Evolutionary conservation across 2,329 filamentous ascomycete genomes (phyloP).

Genomic region (Lecanosticta acicola): DNA sequence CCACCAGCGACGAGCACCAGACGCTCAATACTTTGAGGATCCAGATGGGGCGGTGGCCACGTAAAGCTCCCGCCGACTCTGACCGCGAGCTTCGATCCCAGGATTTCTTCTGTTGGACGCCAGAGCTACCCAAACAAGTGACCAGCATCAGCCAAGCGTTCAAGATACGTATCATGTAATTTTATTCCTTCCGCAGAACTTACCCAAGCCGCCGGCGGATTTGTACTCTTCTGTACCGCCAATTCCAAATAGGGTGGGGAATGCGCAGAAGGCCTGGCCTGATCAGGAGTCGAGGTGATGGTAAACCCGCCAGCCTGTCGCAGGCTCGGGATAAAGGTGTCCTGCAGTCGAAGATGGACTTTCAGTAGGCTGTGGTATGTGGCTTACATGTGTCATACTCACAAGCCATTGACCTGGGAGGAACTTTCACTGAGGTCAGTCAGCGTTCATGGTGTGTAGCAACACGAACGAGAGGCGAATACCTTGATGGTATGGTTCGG

Average conservation of each 20-base stretch:
- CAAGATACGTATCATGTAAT: too few relatives aligned
- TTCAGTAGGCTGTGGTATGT: too few relatives aligned
- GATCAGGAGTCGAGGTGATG: slow-evolving; percentile 67
- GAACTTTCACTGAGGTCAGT: slow-evolving; percentile 50
- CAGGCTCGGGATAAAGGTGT: slow-evolving; percentile 51
- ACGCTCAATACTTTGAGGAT: slow-evolving; percentile 45
- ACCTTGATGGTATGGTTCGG: slow-evolving; percentile 33
- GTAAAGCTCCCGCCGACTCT: slow-evolving; percentile 76
- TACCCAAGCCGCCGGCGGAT: slow-evolving; percentile 70
- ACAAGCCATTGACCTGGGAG: slow-evolving; percentile 84
- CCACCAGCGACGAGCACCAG: slow-evolving; percentile 74
- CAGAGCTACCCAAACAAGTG: too few relatives aligned
- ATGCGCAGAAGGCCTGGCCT: slow-evolving; percentile 23
- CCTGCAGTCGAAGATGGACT: too few relatives aligned
- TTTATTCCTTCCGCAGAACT: too few relatives aligned
- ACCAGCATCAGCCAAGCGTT: too few relatives aligned
- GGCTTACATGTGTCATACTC: too few relatives aligned
- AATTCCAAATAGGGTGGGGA: slow-evolving; percentile 61
- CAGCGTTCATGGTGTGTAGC: slow-evolving; percentile 9
- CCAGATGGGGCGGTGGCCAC: slow-evolving; percentile 58
- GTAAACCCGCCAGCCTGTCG: slow-evolving; percentile 78
- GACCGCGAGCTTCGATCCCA: slow-evolving; percentile 56
- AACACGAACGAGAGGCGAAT: slow-evolving; percentile 1
- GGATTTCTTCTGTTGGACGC: slow-evolving; percentile 51
- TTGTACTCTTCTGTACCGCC: slow-evolving; percentile 67